Conservation (phyloP, 139 green algal genomes). For the Tetraselmis chui region DNA sequence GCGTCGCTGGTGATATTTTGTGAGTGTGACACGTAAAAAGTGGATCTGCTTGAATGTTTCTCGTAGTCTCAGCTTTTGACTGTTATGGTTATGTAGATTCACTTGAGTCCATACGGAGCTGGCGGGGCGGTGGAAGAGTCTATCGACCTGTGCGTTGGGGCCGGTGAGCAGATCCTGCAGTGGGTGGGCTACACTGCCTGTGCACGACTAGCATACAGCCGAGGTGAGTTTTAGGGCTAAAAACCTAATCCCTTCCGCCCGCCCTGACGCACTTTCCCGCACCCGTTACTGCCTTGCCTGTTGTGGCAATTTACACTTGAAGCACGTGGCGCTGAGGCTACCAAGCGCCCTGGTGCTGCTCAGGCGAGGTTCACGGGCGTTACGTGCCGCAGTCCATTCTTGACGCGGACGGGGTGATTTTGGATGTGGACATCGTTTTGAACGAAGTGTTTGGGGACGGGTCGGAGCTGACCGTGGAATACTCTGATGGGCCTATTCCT, state of each 20-base stretch:
- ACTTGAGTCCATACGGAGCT: not conserved
- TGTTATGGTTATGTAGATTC: not conserved
- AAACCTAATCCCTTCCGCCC: too few relatives aligned
- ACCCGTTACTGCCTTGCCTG: too few relatives aligned
- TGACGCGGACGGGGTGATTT: constrained; percentile 49
- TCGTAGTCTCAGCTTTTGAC: not conserved
- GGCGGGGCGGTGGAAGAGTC: not conserved
- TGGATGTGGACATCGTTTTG: constrained; percentile 67
- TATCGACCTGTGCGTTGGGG: constrained; percentile 51
- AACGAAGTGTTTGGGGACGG: constrained; percentile 59
- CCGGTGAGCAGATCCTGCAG: constrained; percentile 62
- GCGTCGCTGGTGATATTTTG: too few relatives aligned
- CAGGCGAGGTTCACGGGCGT: constrained; percentile 45
- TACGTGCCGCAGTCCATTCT: constrained; percentile 65
- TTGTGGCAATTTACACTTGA: too few relatives aligned
- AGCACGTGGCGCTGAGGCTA: too few relatives aligned
- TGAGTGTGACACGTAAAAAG: too few relatives aligned
- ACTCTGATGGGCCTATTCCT: constrained; percentile 47
- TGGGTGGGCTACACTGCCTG: constrained; percentile 65
- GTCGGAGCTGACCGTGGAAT: constrained; percentile 61
- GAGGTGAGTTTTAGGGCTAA: constrained; percentile 36
- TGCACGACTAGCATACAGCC: constrained; percentile 45
- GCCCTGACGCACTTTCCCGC: too few relatives aligned
- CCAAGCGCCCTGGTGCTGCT: too few relatives aligned
- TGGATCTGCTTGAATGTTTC: not conserved